phyloP scores from a whole-genome alignment of 495 filamentous ascomycete genomes.

The Staphylotrichum tortipilum region DNA sequence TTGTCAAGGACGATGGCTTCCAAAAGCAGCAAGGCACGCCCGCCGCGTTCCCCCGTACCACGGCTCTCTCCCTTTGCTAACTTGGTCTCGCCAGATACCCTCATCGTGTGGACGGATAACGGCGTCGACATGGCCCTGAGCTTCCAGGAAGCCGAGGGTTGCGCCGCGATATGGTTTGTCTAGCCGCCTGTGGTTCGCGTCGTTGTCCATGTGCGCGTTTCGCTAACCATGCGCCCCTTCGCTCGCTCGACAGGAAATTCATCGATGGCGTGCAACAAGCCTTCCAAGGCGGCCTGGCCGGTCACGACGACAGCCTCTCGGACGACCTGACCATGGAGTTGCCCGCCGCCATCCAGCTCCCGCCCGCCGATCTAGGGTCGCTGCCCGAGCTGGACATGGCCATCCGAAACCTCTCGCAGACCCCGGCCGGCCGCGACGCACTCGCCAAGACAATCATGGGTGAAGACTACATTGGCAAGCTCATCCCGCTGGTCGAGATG shows the following conservation, averaged over 20 bases:
- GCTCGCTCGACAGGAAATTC: slow-evolving; percentile 61
- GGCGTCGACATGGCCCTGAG: slow-evolving; percentile 95
- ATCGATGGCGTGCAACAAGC: slow-evolving; percentile 73
- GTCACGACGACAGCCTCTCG: slow-evolving; percentile 78
- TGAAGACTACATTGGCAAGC: slow-evolving; percentile 79
- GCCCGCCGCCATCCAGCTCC: slow-evolving; percentile 60
- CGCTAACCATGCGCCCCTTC: no score
- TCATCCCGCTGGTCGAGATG: slow-evolving; percentile 72
- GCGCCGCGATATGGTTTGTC: slow-evolving; percentile 75
- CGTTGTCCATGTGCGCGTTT: no score
- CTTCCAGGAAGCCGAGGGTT: slow-evolving; percentile 96
- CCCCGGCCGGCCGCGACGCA: slow-evolving; percentile 73
- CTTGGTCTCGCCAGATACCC: slow-evolving; percentile 59
- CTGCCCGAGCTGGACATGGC: slow-evolving; percentile 73
- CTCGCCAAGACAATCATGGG: slow-evolving; percentile 76
- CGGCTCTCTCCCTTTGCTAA: slow-evolving; percentile 18
- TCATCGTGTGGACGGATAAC: slow-evolving; percentile 97
- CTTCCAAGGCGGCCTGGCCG: slow-evolving; percentile 33
- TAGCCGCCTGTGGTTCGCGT: neutral
- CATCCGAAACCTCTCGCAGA: slow-evolving; percentile 66
- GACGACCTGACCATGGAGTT: slow-evolving; percentile 70
- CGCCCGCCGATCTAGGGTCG: slow-evolving; percentile 67
- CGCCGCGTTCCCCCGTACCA: no score
- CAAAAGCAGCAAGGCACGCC: slow-evolving; percentile 95
- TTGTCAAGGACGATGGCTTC: slow-evolving; percentile 91